phyloP scores from a whole-genome alignment of 495 filamentous ascomycete genomes.

The Penicillium cataractarum region DNA sequence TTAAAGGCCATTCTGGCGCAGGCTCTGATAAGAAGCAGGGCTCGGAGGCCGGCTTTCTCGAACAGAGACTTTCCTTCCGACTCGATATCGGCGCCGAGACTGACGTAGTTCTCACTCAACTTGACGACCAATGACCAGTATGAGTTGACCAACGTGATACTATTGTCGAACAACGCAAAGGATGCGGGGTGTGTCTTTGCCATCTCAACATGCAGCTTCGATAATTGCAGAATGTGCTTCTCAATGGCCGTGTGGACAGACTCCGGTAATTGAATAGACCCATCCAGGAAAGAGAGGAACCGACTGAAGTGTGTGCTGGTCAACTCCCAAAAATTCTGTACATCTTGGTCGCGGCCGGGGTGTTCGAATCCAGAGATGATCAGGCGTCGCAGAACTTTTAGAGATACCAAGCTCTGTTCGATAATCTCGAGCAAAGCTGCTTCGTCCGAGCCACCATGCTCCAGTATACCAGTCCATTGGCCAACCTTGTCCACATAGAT shows the following conservation, averaged over 20 bases:
- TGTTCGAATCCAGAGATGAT: slow-evolving; percentile 80
- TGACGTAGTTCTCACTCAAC: slow-evolving; percentile 70
- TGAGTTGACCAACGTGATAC: slow-evolving; percentile 69
- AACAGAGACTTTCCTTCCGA: slow-evolving; percentile 58
- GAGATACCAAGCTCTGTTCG: slow-evolving; percentile 72
- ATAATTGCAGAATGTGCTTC: slow-evolving; percentile 84
- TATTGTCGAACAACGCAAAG: slow-evolving; percentile 79
- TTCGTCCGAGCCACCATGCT: slow-evolving; percentile 58
- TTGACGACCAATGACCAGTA: slow-evolving; percentile 83
- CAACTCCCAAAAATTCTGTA: slow-evolving; percentile 75
- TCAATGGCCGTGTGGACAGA: slow-evolving; percentile 59
- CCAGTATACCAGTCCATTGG: slow-evolving; percentile 68
- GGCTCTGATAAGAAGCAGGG: slow-evolving; percentile 78
- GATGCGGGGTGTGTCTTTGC: slow-evolving; percentile 71
- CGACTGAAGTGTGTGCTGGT: slow-evolving; percentile 72
- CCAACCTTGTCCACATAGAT: slow-evolving; percentile 77
- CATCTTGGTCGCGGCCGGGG: slow-evolving; percentile 74
- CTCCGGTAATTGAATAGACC: slow-evolving; percentile 30
- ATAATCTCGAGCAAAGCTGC: slow-evolving; percentile 61
- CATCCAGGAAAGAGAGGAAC: slow-evolving; percentile 54
- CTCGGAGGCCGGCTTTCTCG: slow-evolving; percentile 79
- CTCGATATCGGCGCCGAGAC: slow-evolving; percentile 55
- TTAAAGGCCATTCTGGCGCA: slow-evolving; percentile 83
- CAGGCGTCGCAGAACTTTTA: slow-evolving; percentile 81
- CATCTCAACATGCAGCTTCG: slow-evolving; percentile 91